Percentiles rank a stretch among this genome's conserved stretches.
Conservation (phyloP, 495 filamentous ascomycete species). For the Penicillium diatomitis region DNA sequence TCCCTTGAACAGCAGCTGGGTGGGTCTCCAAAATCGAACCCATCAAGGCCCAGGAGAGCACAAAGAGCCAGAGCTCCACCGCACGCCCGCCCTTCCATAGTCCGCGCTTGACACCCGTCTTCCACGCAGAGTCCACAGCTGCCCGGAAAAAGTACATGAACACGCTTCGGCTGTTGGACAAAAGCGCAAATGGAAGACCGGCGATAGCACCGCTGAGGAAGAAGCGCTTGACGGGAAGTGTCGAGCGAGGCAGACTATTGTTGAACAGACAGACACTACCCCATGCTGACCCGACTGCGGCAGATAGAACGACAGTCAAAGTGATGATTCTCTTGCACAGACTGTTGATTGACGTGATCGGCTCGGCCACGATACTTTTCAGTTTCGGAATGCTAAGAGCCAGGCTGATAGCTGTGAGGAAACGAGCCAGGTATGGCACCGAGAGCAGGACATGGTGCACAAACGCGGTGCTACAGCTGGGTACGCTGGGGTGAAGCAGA, state of each 20-base stretch:
- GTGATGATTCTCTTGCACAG: slow-evolving; percentile 55
- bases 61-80: slow-evolving; percentile 78
- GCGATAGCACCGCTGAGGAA: slow-evolving; percentile 80
- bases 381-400: slow-evolving; percentile 60
- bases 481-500: slow-evolving; percentile 78
- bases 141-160: slow-evolving; percentile 64
- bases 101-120: slow-evolving; percentile 76
- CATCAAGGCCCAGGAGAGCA: slow-evolving; percentile 63
- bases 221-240: slow-evolving; percentile 74
- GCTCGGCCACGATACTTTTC: slow-evolving; percentile 54
- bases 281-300: slow-evolving; percentile 74
- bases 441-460: slow-evolving; percentile 71
- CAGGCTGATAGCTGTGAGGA: slow-evolving; percentile 63
- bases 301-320: slow-evolving; percentile 65
- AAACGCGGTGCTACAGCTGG: slow-evolving; percentile 79
- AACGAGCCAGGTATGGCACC: slow-evolving; percentile 67
- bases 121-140: slow-evolving; percentile 76
- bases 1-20: slow-evolving; percentile 57
- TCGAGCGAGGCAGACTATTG: slow-evolving; percentile 58
- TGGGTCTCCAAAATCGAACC: slow-evolving; percentile 70
- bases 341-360: slow-evolving; percentile 52
- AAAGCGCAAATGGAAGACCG: slow-evolving; percentile 67
- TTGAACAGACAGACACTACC: slow-evolving; percentile 82
- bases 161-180: slow-evolving; percentile 53
- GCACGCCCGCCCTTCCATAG: slow-evolving; percentile 73